Evolutionary conservation across 176 grass and related monocot species (phyloP), one percentile per base, ranked within the genome.

Genomic region (Cenchrus americanus): DNA sequence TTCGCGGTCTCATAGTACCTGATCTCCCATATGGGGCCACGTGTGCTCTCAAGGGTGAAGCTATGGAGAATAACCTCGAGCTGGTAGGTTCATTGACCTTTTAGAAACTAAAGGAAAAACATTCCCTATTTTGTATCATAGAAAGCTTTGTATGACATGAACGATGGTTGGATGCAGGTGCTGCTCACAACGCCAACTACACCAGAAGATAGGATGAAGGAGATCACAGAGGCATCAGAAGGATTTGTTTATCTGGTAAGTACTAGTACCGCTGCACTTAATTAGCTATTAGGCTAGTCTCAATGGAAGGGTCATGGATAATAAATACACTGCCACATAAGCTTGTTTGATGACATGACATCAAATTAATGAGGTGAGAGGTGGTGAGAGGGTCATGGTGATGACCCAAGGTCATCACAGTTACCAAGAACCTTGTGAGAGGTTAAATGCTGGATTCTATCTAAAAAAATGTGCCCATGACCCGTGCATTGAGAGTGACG

Each of bases 231-330:
- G 83, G 77, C 88, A 78, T 87, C 94, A 80, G 77, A 88, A 85
- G 92, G 94, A 14, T 97, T 90, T 78, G 6, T 94, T 21, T 97
- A 97, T 24, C 90, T 97, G 24, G 94, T 94, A 88, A 85, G 71
- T 87, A 6, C 6, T 40, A 4, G 10, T 0, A 23, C n/a, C 9
- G n/a, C 27, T 30, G 27, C n/a, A n/a, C n/a, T n/a, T n/a, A n/a
- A n/a, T n/a, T n/a, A n/a, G n/a, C n/a, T n/a, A n/a, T n/a, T n/a
- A n/a, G n/a, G n/a, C n/a, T n/a, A n/a, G n/a, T n/a, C n/a, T n/a
- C n/a, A n/a, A n/a, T n/a, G n/a, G n/a, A n/a, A n/a, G n/a, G n/a
- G n/a, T n/a, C n/a, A n/a, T n/a, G n/a, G n/a, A n/a, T n/a, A n/a
- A n/a, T n/a, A n/a, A n/a, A n/a, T n/a, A n/a, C n/a, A n/a, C n/a